These are phyloP conservation scores for Colletotrichum sp. DNA, from an alignment of 2,329 filamentous ascomycete genomes.

Conservation along the genomic window DNA sequence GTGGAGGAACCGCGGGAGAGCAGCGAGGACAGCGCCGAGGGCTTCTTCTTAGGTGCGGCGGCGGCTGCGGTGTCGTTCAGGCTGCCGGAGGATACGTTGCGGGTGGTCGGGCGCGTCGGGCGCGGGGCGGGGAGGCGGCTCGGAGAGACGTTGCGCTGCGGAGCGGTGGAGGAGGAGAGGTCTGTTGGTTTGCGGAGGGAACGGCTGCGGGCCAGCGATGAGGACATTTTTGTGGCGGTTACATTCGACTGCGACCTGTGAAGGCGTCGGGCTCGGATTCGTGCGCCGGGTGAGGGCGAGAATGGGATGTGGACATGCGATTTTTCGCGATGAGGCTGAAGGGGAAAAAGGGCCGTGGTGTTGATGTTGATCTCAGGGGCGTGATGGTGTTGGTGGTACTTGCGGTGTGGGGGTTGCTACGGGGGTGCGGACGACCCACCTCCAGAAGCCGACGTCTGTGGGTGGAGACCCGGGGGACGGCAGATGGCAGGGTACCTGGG, in stretches of 20 bases:
- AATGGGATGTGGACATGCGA: neutral
- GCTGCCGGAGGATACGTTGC: constrained; percentile 13
- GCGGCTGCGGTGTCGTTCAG: constrained; percentile 12
- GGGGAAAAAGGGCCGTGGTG: neutral
- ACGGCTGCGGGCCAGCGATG: constrained; percentile 48
- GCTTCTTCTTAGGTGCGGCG: constrained; percentile 9
- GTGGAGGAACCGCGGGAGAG: neutral
- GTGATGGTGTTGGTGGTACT: neutral
- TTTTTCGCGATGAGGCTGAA: neutral
- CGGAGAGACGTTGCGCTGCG: constrained; percentile 7
- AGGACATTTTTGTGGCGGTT: constrained; percentile 39
- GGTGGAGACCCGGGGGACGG: neutral
- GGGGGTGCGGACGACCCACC: neutral
- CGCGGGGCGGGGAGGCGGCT: constrained; percentile 17
- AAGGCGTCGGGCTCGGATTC: neutral
- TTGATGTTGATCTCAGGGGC: constrained; percentile 17
- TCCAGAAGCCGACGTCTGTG: neutral
- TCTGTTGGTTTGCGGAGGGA: constrained; percentile 51
- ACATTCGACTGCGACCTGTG: neutral
- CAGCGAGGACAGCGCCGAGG: neutral
- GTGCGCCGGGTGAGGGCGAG: neutral
- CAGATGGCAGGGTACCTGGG: neutral
- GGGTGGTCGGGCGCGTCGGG: neutral
- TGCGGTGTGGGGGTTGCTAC: constrained; percentile 11
- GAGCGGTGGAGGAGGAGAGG: neutral